Evolutionary conservation across 106 monocot genomes (phyloP).

Genomic region (Allium sativum): DNA sequence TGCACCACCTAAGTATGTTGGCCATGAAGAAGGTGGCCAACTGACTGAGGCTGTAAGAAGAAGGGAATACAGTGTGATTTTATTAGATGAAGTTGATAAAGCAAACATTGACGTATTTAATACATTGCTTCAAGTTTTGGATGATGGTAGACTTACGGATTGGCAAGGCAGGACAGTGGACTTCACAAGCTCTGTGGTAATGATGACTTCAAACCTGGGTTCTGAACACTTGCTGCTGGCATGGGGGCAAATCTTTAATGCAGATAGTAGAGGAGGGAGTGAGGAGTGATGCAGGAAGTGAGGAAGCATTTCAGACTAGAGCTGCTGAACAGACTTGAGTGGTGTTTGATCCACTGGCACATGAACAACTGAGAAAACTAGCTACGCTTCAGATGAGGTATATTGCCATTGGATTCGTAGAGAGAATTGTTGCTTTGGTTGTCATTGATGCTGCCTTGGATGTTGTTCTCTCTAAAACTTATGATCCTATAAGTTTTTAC

Average conservation of each 20-base stretch:
- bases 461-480: slow-evolving; percentile 44
- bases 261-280: slow-evolving; percentile 25
- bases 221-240: slow-evolving; percentile 56
- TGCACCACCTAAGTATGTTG: slow-evolving; percentile 86
- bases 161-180: slow-evolving; percentile 66
- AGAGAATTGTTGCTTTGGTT: slow-evolving; percentile 44
- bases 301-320: slow-evolving; percentile 53
- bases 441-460: slow-evolving; percentile 59
- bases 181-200: slow-evolving; percentile 56
- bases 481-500: slow-evolving; percentile 41
- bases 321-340: slow-evolving; percentile 60
- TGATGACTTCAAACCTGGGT: slow-evolving; percentile 77
- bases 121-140: slow-evolving; percentile 53
- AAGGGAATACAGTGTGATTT: slow-evolving; percentile 47
- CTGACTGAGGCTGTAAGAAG: slow-evolving; percentile 56
- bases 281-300: slow-evolving; percentile 63
- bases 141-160: slow-evolving; percentile 60
- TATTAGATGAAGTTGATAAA: slow-evolving; percentile 76
- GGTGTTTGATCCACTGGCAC: slow-evolving; percentile 61
- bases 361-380: slow-evolving; percentile 61
- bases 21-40: slow-evolving; percentile 68
- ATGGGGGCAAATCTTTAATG: slow-evolving; percentile 37
- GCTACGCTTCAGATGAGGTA: slow-evolving; percentile 65
- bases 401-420: slow-evolving; percentile 45
- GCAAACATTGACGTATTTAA: slow-evolving; percentile 57